Evolutionary conservation across 495 filamentous ascomycete species (phyloP).

Genomic region (Penicillium pulvis): DNA sequence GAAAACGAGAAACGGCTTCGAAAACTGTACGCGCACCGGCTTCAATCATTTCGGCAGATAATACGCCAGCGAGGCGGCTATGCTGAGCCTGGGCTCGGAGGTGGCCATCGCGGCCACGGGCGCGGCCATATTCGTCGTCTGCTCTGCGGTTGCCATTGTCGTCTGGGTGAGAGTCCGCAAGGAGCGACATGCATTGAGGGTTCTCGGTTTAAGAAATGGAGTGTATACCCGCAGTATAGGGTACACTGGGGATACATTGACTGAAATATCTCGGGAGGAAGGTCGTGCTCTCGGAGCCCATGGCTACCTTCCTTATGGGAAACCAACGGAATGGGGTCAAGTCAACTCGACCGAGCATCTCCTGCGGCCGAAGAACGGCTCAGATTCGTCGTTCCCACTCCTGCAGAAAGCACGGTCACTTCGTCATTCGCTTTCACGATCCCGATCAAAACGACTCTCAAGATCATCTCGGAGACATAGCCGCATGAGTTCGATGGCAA

Average conservation of each 20-base stretch:
- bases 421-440: conserved; percentile 36
- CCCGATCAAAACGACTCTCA: conserved; percentile 32
- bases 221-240: conserved; percentile 25
- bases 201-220: conserved; percentile 30
- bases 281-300: conserved; percentile 38
- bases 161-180: conserved; percentile 46
- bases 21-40: conserved; percentile 10
- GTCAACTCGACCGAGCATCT: conserved; percentile 45
- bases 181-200: conserved; percentile 36
- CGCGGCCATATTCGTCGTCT: conserved; percentile 41
- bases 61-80: conserved; percentile 24
- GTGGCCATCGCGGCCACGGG: conserved; percentile 47
- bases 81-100: conserved; percentile 39
- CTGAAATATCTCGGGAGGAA: conserved; percentile 39
- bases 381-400: conserved; percentile 31
- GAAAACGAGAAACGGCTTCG: background rate
- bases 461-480: conserved; percentile 23
- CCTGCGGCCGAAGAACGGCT: conserved; percentile 18
- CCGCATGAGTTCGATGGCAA: conserved; percentile 36
- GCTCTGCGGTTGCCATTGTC: conserved; percentile 35
- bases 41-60: conserved; percentile 3
- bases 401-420: conserved; percentile 32
- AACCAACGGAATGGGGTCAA: conserved; percentile 45
- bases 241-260: conserved; percentile 38
- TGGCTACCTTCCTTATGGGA: conserved; percentile 42